Evolutionary conservation across 2,329 filamentous ascomycete species (phyloP), one percentile per base, ranked within the genome.

Genomic region (Venturia effusa): DNA sequence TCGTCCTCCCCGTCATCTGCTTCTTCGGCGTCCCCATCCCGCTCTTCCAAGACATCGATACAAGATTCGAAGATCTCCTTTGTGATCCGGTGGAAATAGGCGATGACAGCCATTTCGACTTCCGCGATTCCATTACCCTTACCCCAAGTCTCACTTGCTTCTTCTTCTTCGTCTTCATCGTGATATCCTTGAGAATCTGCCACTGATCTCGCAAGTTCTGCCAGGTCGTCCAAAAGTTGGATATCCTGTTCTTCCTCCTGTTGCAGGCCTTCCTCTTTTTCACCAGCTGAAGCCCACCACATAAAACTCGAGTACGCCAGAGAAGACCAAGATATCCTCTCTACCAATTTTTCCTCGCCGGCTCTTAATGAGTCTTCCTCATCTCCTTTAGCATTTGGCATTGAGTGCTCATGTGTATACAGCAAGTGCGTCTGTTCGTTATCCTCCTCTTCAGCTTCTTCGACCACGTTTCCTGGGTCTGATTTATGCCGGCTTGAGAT

Each of bases 231-330:
- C 15, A 80, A 70, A 1, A 80, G 68, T 63, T 75, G 73, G 22
- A 74, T 73, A 65, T 81, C 79, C 34, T 80, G 77, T 63, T 83
- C 79, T 65, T 79, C 78, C 69, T 85, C 83, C 64, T 84, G 79
- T 1, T 79, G 77, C 11, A 81, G 75, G 61, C 79, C 80, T 15
- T 79, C 78, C 34, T 82, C 80, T 66, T 88, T 84, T 74, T 94
- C 90, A 65, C 89, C 90, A 0, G 90, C 89, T 19, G 87, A 90
- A 1, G 90, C 89, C 90, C 90, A 94, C 90, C 90, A 94, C 83
- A 93, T 90, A 77, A 93, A 92, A 30, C 88, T 87, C 63, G 84
- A 85, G 75, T 93, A 94, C 5, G 90, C 90, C 32, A 93, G 82
- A 0, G 88, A 85, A 0, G 88, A 81, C 90, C 84, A 87, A 0